phyloP scores from a whole-genome alignment of 495 filamentous ascomycete genomes.

The Cercophora sp. region DNA sequence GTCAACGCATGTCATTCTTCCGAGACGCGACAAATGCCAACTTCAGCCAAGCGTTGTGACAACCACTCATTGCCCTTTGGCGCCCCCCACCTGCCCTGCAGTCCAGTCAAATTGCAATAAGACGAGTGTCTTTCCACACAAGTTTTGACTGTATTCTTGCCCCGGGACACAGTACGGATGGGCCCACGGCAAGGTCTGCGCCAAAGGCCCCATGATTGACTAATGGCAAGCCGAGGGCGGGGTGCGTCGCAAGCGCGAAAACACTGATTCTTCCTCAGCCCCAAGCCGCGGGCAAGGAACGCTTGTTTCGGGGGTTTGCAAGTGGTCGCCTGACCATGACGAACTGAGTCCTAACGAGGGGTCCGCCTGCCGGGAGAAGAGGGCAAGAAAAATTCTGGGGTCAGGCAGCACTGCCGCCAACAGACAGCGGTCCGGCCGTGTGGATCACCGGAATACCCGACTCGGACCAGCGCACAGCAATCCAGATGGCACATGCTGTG shows the following conservation, averaged over 20 bases:
- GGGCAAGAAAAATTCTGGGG: constrained; percentile 1
- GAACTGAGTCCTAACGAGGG: background rate
- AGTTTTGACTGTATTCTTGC: too few relatives aligned
- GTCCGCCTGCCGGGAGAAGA: background rate
- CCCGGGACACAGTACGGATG: too few relatives aligned
- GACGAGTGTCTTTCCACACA: background rate
- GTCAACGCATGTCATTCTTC: constrained; percentile 3
- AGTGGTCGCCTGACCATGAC: constrained; percentile 10
- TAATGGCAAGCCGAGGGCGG: constrained; percentile 14
- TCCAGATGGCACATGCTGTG: too few relatives aligned
- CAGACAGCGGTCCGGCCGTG: too few relatives aligned
- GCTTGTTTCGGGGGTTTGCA: constrained; percentile 11
- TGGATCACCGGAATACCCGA: too few relatives aligned
- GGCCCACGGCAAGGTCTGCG: too few relatives aligned
- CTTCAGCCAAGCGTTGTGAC: background rate
- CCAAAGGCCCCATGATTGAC: constrained; percentile 12
- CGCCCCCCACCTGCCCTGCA: background rate
- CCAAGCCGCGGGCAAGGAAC: constrained; percentile 5
- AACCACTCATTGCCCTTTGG: background rate
- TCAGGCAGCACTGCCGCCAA: too few relatives aligned
- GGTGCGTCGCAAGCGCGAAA: constrained; percentile 9
- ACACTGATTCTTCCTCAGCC: background rate
- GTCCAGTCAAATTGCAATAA: background rate
- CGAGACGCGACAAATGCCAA: constrained; percentile 8
- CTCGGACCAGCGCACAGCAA: too few relatives aligned